phyloP scores from a whole-genome alignment of 768 basidiomycete genomes.

The Serpula lacrymans region DNA sequence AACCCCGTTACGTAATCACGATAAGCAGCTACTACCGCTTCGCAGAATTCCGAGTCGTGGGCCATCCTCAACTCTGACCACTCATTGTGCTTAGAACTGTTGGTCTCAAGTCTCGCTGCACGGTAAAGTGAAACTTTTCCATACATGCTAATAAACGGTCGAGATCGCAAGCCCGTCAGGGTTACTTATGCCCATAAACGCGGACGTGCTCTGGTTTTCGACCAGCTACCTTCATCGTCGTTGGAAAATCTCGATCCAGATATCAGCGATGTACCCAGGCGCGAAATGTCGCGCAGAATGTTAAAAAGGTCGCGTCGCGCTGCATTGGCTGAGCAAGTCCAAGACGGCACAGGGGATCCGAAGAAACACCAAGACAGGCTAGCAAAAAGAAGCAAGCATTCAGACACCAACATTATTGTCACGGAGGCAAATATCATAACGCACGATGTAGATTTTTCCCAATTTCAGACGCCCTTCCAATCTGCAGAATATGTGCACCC shows the following conservation, averaged over 20 bases:
- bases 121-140: no score
- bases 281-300: constrained; percentile 43
- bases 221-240: constrained; percentile 21
- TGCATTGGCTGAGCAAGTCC: constrained; percentile 16
- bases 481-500: constrained; percentile 19
- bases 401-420: constrained; percentile 11
- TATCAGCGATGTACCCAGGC: constrained; percentile 30
- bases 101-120: no score
- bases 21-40: no score
- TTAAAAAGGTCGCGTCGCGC: constrained; percentile 46
- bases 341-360: constrained; percentile 15
- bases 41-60: no score
- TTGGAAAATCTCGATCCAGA: constrained; percentile 23
- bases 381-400: constrained; percentile 32
- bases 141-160: no score
- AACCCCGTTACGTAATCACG: constrained; percentile 18
- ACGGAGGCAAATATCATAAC: constrained; percentile 4
- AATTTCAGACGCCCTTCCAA: constrained; percentile 26
- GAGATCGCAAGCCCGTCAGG: constrained; percentile 11
- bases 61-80: no score
- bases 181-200: constrained; percentile 32
- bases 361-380: constrained; percentile 16
- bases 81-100: no score
- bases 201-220: constrained; percentile 13
- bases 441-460: constrained; percentile 17